A percentile compares a stretch with the other conserved stretches of the same genome.
Evolutionary conservation across 257 asterid species (phyloP).

Genomic region (Nyctanthes arbortristis): DNA sequence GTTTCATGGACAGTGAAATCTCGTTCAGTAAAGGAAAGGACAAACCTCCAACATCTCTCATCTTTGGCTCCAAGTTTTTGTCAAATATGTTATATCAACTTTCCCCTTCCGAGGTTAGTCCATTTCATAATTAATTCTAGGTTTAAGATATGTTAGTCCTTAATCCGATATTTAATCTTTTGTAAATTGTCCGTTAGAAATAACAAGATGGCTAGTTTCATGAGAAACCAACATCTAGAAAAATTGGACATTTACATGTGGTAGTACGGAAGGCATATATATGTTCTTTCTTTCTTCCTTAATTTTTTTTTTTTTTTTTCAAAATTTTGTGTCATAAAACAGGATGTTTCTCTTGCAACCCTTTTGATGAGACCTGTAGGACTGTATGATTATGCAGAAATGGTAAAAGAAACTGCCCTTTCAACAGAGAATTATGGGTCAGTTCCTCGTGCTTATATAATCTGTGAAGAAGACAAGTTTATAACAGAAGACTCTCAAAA

Average conservation of each 20-base stretch:
- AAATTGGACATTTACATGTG: no score
- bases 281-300: no score
- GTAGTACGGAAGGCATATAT: no score
- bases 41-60: conserved; percentile 11
- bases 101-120: conserved; percentile 27
- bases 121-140: no score
- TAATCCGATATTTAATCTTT: no score
- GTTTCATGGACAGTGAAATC: conserved; percentile 1
- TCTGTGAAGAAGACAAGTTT: conserved; percentile 10
- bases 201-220: no score
- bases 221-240: no score
- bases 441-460: conserved; percentile 25
- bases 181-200: no score
- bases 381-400: background rate
- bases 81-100: conserved; percentile 23
- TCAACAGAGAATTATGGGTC: conserved; percentile 21
- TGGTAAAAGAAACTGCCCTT: background rate
- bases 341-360: conserved; percentile 21
- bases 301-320: no score
- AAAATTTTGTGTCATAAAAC: no score
- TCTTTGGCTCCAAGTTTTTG: conserved; percentile 20
- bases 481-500: background rate
- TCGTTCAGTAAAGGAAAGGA: conserved; percentile 1
- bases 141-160: no score
- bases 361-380: conserved; percentile 20